These are phyloP conservation scores for Phytophthora niederhauseri DNA, from an alignment of 352 stramenopile species.

Conservation along the genomic window DNA sequence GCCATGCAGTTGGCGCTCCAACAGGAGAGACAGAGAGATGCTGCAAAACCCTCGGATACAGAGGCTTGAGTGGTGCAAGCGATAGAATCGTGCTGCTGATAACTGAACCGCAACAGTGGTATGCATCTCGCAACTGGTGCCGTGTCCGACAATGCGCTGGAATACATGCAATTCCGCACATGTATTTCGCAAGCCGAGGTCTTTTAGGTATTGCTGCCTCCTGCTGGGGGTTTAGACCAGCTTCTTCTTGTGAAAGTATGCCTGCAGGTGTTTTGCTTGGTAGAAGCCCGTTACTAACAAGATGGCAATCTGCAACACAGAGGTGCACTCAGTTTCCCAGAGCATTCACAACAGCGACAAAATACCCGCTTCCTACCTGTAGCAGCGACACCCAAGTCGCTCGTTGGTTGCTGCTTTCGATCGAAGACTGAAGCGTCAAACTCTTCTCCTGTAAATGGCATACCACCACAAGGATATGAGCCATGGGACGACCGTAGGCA, in stretches of 20 bases:
- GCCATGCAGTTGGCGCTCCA: conserved; percentile 72
- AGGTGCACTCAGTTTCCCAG: background rate
- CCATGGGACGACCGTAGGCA: background rate
- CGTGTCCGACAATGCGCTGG: no score
- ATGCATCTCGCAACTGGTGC: no score
- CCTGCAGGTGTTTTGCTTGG: conserved; percentile 80
- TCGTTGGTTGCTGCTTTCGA: conserved; percentile 80
- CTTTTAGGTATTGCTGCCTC: no score
- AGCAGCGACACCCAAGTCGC: conserved; percentile 85
- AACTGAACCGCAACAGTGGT: no score
- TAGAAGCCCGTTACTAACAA: conserved; percentile 74
- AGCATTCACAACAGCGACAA: background rate
- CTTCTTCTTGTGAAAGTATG: conserved; percentile 90
- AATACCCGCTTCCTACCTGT: conserved; percentile 41
- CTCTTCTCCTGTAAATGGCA: conserved; percentile 60
- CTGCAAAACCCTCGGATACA: no score
- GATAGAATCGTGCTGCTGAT: no score
- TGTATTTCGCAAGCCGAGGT: no score
- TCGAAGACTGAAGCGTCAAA: conserved; percentile 65
- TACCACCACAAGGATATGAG: conserved; percentile 1
- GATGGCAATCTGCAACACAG: conserved; percentile 56
- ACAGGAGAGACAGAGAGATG: no score
- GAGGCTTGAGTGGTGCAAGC: no score
- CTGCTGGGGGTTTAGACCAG: conserved; percentile 40
- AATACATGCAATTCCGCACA: no score